Conservation (phyloP, 169 alveolate genomes). For the Eimeria necatrix region DNA sequence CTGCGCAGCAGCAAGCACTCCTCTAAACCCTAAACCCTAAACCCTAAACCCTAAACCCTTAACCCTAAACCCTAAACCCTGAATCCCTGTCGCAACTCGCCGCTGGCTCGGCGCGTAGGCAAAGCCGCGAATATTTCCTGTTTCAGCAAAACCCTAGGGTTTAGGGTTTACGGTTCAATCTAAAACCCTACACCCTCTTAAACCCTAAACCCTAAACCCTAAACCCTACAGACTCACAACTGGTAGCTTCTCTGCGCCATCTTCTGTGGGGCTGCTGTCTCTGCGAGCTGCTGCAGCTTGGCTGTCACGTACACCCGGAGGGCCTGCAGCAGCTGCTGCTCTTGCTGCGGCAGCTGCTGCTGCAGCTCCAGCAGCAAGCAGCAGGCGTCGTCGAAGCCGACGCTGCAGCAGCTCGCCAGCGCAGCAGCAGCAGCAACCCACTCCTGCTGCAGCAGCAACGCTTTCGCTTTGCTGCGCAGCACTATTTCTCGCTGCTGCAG, state of each 20-base stretch:
- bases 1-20: not conserved
- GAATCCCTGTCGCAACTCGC: too few species aligned
- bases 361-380: constrained; percentile 45
- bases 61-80: not conserved
- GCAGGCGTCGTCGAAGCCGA: constrained; percentile 39
- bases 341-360: constrained; percentile 15
- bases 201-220: constrained; percentile 27
- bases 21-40: constrained; percentile 19
- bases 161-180: constrained; percentile 1
- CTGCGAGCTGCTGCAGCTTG: constrained; percentile 40
- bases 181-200: not conserved
- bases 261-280: not conserved
- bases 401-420: constrained; percentile 20
- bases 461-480: constrained; percentile 10
- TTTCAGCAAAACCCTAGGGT: not conserved
- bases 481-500: not conserved
- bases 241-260: not conserved
- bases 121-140: not conserved
- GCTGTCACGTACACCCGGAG: constrained; percentile 32
- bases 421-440: not conserved
- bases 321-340: constrained; percentile 12
- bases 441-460: constrained; percentile 22
- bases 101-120: too few species aligned
- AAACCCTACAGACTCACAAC: not conserved
- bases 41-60: constrained; percentile 25